These are phyloP conservation scores for Poa annua DNA, from an alignment of 176 grass and related monocot species.

Conservation along the genomic window DNA sequence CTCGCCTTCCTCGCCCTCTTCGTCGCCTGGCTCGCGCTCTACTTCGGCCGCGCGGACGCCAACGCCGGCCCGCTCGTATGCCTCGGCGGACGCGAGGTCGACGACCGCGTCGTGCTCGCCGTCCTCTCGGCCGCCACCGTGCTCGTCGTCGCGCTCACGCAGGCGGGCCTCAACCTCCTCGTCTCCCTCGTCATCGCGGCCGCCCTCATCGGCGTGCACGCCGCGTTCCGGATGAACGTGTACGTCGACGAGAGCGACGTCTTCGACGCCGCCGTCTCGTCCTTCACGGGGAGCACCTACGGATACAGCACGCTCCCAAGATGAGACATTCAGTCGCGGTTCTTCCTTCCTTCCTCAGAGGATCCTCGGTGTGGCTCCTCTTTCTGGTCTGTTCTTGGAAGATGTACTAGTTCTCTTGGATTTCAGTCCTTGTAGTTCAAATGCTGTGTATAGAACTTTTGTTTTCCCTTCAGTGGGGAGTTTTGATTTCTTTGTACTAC, in stretches of 20 bases:
- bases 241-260: constrained; percentile 82
- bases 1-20: constrained; percentile 75
- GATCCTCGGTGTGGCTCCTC: constrained; percentile 4
- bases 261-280: constrained; percentile 54
- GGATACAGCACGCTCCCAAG: constrained; percentile 49
- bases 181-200: constrained; percentile 62
- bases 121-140: constrained; percentile 64
- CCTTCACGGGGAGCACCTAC: constrained; percentile 53
- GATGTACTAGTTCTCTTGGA: not conserved
- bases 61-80: constrained; percentile 54
- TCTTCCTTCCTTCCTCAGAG: not conserved
- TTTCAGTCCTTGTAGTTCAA: not conserved
- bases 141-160: constrained; percentile 70
- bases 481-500: not conserved
- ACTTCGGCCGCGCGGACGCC: constrained; percentile 60
- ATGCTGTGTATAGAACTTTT: constrained; percentile 29
- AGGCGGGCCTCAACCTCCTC: constrained; percentile 83
- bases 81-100: constrained; percentile 65
- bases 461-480: not conserved
- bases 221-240: constrained; percentile 65
- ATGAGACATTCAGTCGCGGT: constrained; percentile 12
- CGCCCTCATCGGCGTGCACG: constrained; percentile 63
- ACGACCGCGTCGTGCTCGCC: constrained; percentile 74
- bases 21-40: constrained; percentile 72
- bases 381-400: constrained; percentile 28